phyloP scores from a whole-genome alignment of 2,329 filamentous ascomycete species.

The Apiospora saccharicola region DNA sequence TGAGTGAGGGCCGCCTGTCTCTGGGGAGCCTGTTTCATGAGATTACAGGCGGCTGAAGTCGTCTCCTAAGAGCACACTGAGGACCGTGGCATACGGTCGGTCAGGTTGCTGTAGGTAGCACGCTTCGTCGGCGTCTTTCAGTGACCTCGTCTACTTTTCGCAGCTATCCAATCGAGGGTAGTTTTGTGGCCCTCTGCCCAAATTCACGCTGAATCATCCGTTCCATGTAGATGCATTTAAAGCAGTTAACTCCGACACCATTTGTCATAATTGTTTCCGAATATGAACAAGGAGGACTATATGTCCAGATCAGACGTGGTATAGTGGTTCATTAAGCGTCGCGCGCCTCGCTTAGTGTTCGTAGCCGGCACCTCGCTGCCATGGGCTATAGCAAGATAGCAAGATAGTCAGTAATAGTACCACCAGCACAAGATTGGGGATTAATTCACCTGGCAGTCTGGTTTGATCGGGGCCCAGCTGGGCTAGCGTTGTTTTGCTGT shows the following conservation, averaged over 20 bases:
- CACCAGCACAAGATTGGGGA: background rate
- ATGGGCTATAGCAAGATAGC: slow-evolving; percentile 49
- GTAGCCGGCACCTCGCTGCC: slow-evolving; percentile 65
- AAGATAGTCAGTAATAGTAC: slow-evolving; percentile 30
- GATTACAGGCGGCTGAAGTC: background rate
- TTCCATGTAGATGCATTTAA: slow-evolving; percentile 37
- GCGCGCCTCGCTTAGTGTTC: slow-evolving; percentile 49
- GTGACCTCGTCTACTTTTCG: background rate
- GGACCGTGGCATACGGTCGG: background rate
- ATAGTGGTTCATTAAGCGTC: slow-evolving; percentile 35
- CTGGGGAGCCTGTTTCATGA: background rate
- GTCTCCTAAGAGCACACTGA: background rate
- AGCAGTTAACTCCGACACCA: slow-evolving; percentile 39
- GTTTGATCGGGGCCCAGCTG: slow-evolving; percentile 48
- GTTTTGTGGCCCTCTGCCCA: slow-evolving; percentile 12
- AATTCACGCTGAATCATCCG: slow-evolving; percentile 22
- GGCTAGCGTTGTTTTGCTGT: slow-evolving; percentile 50
- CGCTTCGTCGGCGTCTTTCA: background rate
- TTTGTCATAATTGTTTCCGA: slow-evolving; percentile 40
- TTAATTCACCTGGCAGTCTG: slow-evolving; percentile 55
- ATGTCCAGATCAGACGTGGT: slow-evolving; percentile 35
- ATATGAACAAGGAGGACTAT: slow-evolving; percentile 36
- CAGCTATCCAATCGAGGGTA: slow-evolving; percentile 20
- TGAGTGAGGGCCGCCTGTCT: slow-evolving; percentile 3
- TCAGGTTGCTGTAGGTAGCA: background rate